Conservation (phyloP, 2,329 filamentous ascomycete species). For the Colletotrichum sp. region DNA sequence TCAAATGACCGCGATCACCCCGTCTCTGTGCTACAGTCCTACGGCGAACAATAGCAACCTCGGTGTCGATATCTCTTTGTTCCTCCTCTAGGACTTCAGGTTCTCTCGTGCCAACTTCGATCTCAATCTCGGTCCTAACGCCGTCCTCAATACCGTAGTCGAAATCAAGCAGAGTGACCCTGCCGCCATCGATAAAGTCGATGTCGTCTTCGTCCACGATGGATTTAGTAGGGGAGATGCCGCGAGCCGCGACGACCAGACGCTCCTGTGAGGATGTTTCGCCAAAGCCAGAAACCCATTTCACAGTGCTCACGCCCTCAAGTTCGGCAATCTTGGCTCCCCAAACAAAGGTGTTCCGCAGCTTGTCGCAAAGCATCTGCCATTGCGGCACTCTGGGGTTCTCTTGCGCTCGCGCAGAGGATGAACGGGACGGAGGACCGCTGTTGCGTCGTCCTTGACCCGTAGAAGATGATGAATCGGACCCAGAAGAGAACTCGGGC, state of each 20-base stretch:
- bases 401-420: conserved; percentile 40
- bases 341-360: conserved; percentile 72
- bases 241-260: conserved; percentile 75
- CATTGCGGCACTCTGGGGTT: conserved; percentile 62
- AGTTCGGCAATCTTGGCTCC: conserved; percentile 71
- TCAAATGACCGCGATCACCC: conserved; percentile 50
- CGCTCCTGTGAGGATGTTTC: conserved; percentile 55
- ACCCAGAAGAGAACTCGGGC: conserved; percentile 42
- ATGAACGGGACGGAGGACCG: conserved; percentile 44
- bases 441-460: conserved; percentile 41
- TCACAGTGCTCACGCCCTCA: conserved; percentile 69
- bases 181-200: conserved; percentile 79
- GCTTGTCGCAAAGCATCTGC: conserved; percentile 71
- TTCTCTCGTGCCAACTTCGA: conserved; percentile 75
- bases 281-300: conserved; percentile 70
- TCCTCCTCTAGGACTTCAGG: conserved; percentile 77
- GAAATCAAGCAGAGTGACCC: conserved; percentile 77
- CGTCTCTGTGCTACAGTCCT: conserved; percentile 72
- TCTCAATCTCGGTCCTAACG: conserved; percentile 60
- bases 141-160: conserved; percentile 66
- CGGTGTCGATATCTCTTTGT: conserved; percentile 74
- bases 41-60: conserved; percentile 79
- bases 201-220: conserved; percentile 73
- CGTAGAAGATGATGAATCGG: conserved; percentile 29
- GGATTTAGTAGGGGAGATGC: conserved; percentile 63